Evolutionary conservation across 306 rosid species (phyloP), one percentile per base, ranked within the genome.

Genomic region (Lupinus albus): DNA sequence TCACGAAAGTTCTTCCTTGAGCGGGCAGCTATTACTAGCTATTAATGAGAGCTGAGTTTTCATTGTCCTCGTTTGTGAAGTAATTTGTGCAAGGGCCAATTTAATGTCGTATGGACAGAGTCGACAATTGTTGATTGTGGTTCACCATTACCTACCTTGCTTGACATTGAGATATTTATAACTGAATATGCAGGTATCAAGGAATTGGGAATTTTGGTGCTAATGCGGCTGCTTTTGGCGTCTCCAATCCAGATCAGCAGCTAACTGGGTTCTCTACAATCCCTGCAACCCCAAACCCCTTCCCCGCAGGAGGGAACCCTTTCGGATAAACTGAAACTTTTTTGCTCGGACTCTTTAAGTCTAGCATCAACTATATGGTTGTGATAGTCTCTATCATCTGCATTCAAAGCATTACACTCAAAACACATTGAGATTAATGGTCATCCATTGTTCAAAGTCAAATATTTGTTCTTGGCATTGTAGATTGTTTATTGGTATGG

Each of bases 281-380:
- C 54, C 70, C 95, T 12, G 54, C 88, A 46, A 77, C 87, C 58
- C 81, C 89, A 68, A 80, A 68, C 64, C 87, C 86, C 46, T 85
- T 67, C 73, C 69, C 89, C n/a, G 65, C 60, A 0, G 85, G 92
- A 76, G 85, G 97, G 55, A 93, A 89, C 55, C 98, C 98, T 15
- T 93, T 89, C 65, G 98, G 95, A 35, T 89, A 75, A 78, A n/a
- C 51, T 61, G 0, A 32, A 78, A 28, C 41, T 70, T 58, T 49
- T 57, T 65, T 15, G 45, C 71, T 68, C 7, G 9, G 61, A 41
- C 66, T 52, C 72, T 33, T 67, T 16, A 45, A 70, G 73, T 72
- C 64, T 61, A 79, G 76, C 85, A 82, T 82, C 71, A 28, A 61
- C 75, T 79, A 78, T 70, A 81, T 25, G 60, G 78, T 68, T 80